Percentiles rank a stretch among this genome's conserved stretches.
Evolutionary conservation across 176 grass and related monocot genomes (phyloP).

Genomic region (Canna indica): DNA sequence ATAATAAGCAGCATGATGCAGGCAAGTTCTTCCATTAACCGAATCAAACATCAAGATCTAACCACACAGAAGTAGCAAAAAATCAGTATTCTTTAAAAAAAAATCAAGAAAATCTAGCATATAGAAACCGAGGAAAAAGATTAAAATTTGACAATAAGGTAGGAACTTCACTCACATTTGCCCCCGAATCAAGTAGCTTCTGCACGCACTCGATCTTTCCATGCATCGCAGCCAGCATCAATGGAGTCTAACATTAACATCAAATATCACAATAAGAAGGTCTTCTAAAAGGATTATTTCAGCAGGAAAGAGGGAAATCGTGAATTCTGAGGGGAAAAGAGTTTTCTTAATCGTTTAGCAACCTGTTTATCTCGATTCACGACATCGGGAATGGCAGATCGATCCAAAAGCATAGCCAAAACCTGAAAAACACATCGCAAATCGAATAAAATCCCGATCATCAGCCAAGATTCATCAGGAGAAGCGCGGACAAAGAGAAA

Average conservation of each 20-base stretch:
- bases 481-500: not conserved
- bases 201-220: constrained; percentile 71
- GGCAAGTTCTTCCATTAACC: constrained; percentile 81
- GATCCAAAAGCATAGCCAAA: constrained; percentile 30
- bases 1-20: constrained; percentile 89
- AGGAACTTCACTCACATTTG: constrained; percentile 60
- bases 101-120: not conserved
- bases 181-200: constrained; percentile 72
- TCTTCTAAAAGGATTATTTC: not conserved
- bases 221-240: constrained; percentile 99
- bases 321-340: constrained; percentile 1
- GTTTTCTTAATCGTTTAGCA: not conserved
- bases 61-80: not conserved
- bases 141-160: not conserved
- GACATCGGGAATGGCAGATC: constrained; percentile 29
- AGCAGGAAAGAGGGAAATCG: not conserved
- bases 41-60: constrained; percentile 99
- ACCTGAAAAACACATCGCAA: not conserved
- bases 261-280: constrained; percentile 15
- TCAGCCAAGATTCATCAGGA: not conserved
- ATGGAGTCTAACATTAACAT: constrained; percentile 53
- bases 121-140: not conserved
- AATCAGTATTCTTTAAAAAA: constrained; percentile 8
- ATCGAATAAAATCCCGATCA: not conserved
- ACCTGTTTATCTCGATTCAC: constrained; percentile 49